A percentile compares a stretch with the other conserved stretches of the same genome.
Evolutionary conservation across 2,329 filamentous ascomycete genomes (phyloP).

Genomic region (Scytalidium sp.): DNA sequence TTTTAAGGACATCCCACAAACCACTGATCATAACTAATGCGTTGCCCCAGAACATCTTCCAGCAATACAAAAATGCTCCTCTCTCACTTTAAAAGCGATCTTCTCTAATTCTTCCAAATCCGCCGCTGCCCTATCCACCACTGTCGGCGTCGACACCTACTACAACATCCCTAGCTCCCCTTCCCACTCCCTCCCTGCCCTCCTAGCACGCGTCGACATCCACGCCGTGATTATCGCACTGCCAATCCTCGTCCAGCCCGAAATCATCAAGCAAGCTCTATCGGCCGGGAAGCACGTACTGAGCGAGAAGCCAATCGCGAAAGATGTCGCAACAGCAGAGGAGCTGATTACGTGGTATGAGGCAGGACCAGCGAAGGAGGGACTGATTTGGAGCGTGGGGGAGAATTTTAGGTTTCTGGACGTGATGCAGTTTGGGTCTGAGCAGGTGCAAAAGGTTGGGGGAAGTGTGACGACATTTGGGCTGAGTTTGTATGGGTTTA

Average conservation of each 20-base stretch:
- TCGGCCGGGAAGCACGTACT: conserved; percentile 46
- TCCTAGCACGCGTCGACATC: not conserved
- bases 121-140: too few relatives aligned
- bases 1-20: too few relatives aligned
- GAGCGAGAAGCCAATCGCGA: conserved; percentile 46
- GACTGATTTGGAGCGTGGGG: not conserved
- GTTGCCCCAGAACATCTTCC: too few relatives aligned
- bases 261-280: conserved; percentile 35
- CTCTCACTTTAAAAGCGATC: too few relatives aligned
- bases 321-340: conserved; percentile 40
- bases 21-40: too few relatives aligned
- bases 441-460: too few relatives aligned
- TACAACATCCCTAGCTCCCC: not conserved
- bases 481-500: too few relatives aligned
- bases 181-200: not conserved
- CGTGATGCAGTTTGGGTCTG: not conserved
- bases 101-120: too few relatives aligned
- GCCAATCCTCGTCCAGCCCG: not conserved
- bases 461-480: too few relatives aligned
- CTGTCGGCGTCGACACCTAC: not conserved
- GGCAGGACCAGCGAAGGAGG: too few relatives aligned
- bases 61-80: too few relatives aligned
- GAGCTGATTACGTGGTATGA: conserved; percentile 42
- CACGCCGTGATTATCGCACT: not conserved
- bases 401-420: not conserved